Evolutionary conservation across 2,329 filamentous ascomycete genomes (phyloP), one percentile per base, ranked within the genome.

Genomic region (Cadophora luteo-olivacea): DNA sequence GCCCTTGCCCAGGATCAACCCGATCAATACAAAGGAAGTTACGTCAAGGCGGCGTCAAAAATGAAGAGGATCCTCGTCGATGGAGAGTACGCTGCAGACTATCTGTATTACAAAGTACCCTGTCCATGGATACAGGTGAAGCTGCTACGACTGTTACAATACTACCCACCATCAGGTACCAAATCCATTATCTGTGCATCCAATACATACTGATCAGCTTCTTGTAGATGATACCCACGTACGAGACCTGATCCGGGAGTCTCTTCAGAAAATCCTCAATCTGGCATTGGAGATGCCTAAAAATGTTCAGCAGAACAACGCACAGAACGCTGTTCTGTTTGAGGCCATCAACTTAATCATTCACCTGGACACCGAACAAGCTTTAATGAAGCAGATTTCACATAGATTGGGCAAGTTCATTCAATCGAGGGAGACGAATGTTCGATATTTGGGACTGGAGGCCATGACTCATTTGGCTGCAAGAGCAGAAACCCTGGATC

Each of bases 91-190:
- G 88, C 93, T 0, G 87, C 89, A 66, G 96, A 98, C 78, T 99
- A 99, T 78, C 87, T 97, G 32, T 99, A 99, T 83, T 99, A 99
- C 85, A 97, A 97, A 77, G 96, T 99, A n/a, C 96, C 96, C 0
- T 99, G 96, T 78, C 96, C 96, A 2, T 99, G 96, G 96, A 90
- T 99, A 68, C 94, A 98, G 81, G 92, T 98, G 77, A 99, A 99
- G 82, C 86, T 99, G 22, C 82, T 99, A 73, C 89, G 94, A 70
- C 82, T 99, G 69, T 85, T 99, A 72, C 96, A 99, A 81, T 99
- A 98, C 80, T 99, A 97, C 80, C 92, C 94, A 32, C 95, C 96
- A 57, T 97, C 96, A 78, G 91, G 92, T 94, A 84, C 72, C 85
- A 32, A 16, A 12, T 51, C 38, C 4, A n/a, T 36, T 29, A 49